A percentile compares a stretch with the other conserved stretches of the same genome.
Conservation (phyloP, 2,329 filamentous ascomycete species). For the Alternaria triticimaculans region DNA sequence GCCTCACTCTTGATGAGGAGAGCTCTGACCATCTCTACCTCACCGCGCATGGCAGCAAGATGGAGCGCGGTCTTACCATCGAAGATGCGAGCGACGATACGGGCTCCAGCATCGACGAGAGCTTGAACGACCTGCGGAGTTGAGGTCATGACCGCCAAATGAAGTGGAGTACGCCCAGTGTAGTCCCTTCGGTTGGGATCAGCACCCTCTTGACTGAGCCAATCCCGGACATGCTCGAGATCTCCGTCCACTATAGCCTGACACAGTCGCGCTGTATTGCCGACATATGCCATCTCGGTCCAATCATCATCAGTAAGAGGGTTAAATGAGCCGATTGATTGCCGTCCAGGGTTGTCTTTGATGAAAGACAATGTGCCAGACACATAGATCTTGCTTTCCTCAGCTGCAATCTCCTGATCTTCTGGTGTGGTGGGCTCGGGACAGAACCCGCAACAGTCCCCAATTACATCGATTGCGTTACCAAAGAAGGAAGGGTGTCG, state of each 20-base stretch:
- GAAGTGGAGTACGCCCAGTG: constrained; percentile 74
- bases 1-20: constrained; percentile 75
- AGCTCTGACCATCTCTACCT: constrained; percentile 71
- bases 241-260: constrained; percentile 81
- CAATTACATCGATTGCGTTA: constrained; percentile 70
- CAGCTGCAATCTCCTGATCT: constrained; percentile 72
- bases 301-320: constrained; percentile 82
- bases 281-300: constrained; percentile 91
- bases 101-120: constrained; percentile 74
- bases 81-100: constrained; percentile 75
- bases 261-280: constrained; percentile 77
- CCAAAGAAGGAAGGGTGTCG: constrained; percentile 88
- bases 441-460: constrained; percentile 83
- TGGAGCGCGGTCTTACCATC: constrained; percentile 86
- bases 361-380: constrained; percentile 76
- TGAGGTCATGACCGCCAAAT: constrained; percentile 74
- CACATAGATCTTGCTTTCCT: constrained; percentile 78
- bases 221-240: constrained; percentile 72
- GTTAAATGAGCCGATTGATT: constrained; percentile 76
- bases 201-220: constrained; percentile 70
- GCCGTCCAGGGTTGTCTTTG: constrained; percentile 81
- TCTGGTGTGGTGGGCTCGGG: constrained; percentile 72
- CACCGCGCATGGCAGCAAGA: constrained; percentile 74
- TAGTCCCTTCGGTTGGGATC: constrained; percentile 71
- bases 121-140: constrained; percentile 72